Conservation (phyloP, 2,329 filamentous ascomycete genomes). For the Shiraia bambusicola region DNA sequence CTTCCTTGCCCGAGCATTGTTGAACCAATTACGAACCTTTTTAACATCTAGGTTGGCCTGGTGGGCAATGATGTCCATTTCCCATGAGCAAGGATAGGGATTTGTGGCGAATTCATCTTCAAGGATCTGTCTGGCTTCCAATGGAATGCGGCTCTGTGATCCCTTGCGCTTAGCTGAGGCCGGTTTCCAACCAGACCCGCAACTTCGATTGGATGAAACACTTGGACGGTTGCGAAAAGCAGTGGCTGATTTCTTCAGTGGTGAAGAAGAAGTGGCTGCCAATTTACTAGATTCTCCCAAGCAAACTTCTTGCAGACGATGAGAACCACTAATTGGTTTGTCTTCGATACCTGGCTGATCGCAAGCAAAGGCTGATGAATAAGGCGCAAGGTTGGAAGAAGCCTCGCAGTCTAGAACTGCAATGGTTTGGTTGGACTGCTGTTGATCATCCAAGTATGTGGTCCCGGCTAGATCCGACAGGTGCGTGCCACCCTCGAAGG, state of each 20-base stretch:
- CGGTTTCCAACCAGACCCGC: conserved; percentile 26
- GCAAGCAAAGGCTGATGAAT: too few species aligned
- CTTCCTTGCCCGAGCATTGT: conserved; percentile 39
- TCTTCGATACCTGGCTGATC: too few species aligned
- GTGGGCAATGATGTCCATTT: conserved; percentile 41
- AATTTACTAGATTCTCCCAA: too few species aligned
- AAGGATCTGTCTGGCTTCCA: conserved; percentile 36
- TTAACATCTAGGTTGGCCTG: conserved; percentile 41
- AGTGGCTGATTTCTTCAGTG: not conserved
- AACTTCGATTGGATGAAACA: conserved; percentile 13
- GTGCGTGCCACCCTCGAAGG: not conserved
- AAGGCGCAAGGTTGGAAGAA: too few species aligned
- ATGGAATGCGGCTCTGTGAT: conserved; percentile 32
- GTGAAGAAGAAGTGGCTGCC: not conserved
- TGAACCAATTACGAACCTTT: conserved; percentile 41
- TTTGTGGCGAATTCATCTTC: conserved; percentile 40
- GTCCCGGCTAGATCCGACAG: too few species aligned
- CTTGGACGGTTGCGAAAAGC: too few species aligned
- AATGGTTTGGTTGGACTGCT: too few species aligned
- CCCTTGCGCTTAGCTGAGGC: conserved; percentile 39
- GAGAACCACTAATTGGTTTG: too few species aligned
- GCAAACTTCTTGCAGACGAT: too few species aligned
- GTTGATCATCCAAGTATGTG: too few species aligned
- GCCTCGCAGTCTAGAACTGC: too few species aligned
- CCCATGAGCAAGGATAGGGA: conserved; percentile 40